A percentile compares a stretch with the other conserved stretches of the same genome.
Evolutionary conservation across 2,329 filamentous ascomycete genomes (phyloP).

Genomic region (Ophiostoma pallidulum): DNA sequence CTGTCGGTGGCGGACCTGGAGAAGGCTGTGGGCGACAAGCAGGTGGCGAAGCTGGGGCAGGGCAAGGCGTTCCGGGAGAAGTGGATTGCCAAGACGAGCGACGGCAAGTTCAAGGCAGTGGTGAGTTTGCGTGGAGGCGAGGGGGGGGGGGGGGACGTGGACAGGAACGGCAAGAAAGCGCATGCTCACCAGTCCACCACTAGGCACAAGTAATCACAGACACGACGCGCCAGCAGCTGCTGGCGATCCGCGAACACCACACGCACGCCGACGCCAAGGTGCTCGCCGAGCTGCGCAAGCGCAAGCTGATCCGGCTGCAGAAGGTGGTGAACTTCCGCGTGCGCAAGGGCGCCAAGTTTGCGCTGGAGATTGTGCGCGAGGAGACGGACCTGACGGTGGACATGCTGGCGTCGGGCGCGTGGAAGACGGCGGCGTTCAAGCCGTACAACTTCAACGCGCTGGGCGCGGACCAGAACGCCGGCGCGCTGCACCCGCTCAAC

Average conservation of each 20-base stretch:
- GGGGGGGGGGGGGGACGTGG: constrained; percentile 26
- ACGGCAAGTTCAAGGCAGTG: constrained; percentile 41
- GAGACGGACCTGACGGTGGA: constrained; percentile 92
- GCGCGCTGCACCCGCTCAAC: constrained; percentile 63
- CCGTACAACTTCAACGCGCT: constrained; percentile 47
- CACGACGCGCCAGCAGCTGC: constrained; percentile 64
- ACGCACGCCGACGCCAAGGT: constrained; percentile 62
- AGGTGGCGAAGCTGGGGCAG: constrained; percentile 72
- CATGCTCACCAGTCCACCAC: no score
- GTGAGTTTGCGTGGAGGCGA: constrained; percentile 26
- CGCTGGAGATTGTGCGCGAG: constrained; percentile 79
- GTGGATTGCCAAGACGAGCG: constrained; percentile 55
- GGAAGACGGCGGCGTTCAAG: constrained; percentile 86
- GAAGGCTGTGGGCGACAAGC: constrained; percentile 61
- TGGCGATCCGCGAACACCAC: constrained; percentile 59
- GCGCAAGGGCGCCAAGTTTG: constrained; percentile 78
- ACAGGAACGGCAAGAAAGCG: no score
- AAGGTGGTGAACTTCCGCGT: constrained; percentile 83
- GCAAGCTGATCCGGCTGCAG: constrained; percentile 75
- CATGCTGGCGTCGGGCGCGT: constrained; percentile 78
- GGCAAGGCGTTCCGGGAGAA: constrained; percentile 85
- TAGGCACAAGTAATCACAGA: constrained; percentile 73
- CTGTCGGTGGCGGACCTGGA: constrained; percentile 69
- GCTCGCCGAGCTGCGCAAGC: constrained; percentile 76
- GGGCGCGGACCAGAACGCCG: constrained; percentile 51